Conservation (phyloP, 306 rosid species). For the Quercus parvula region DNA sequence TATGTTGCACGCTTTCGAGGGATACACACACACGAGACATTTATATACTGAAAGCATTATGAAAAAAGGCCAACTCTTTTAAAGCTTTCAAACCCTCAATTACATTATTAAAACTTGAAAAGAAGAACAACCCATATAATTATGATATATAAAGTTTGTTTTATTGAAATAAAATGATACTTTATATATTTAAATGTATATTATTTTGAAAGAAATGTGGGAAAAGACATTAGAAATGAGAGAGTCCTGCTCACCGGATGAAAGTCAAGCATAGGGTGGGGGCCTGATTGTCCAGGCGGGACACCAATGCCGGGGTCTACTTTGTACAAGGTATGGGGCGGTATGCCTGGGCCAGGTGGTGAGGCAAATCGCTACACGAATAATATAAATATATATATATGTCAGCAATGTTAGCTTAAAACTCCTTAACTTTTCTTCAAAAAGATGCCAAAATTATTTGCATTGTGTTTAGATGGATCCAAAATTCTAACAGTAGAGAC, state of each 20-base stretch:
- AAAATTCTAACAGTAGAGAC: conserved; percentile 22
- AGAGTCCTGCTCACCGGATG: conserved; percentile 51
- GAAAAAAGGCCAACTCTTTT: no score
- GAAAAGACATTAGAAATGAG: neutral
- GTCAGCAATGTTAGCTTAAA: neutral
- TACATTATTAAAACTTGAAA: no score
- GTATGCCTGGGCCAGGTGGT: conserved; percentile 54
- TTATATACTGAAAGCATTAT: no score
- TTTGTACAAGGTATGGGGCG: conserved; percentile 61
- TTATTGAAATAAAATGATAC: no score
- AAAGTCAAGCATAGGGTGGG: conserved; percentile 48
- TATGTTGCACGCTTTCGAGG: no score
- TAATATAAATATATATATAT: neutral
- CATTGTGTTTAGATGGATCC: conserved; percentile 18
- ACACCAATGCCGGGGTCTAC: conserved; percentile 38
- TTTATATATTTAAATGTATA: neutral
- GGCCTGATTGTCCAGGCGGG: conserved; percentile 31
- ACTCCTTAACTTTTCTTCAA: neutral
- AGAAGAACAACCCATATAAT: no score
- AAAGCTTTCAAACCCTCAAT: no score
- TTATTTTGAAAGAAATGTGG: neutral
- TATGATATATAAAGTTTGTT: no score
- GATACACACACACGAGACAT: no score
- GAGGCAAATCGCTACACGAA: conserved; percentile 52
- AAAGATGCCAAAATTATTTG: conserved; percentile 5